Evolutionary conservation across 768 basidiomycete genomes (phyloP), one percentile per base, ranked within the genome.

Genomic region (Boletus barrowsii): DNA sequence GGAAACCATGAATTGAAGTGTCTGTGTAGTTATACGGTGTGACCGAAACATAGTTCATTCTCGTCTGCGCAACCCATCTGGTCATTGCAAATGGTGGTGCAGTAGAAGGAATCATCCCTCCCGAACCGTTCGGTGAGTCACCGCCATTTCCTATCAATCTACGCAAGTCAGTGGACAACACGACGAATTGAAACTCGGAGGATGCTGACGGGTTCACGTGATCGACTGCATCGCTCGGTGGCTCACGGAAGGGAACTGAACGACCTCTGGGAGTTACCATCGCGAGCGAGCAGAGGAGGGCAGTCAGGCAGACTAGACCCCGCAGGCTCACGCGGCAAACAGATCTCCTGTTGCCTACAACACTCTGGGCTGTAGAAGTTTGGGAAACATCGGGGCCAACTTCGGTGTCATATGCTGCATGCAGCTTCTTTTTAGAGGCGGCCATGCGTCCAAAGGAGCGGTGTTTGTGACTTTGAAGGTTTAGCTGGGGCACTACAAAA

Each of bases 61-160:
- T 80, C 10, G 87, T 91, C 68, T 89, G 87, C 0, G 89, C 87
- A 11, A 88, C 86, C 90, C 90, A 91, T 32, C 90, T 80, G 0
- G 88, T 90, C 88, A 90, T 90, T 6, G 80, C 90, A 61, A 92
- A 93, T 0, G 90, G 90, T 4, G 89, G 88, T 5, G 82, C 83
- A n/a, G 76, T 75, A 9, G 83, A 85, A 0, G 88, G 87, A 44
- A 90, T 88, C 86, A 87, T 89, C 0, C 88, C 88, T 26, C 88
- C 87, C 0, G 84, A 84, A 2, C 79, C 81, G 59, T 88, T 83
- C 1, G 88, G 87, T 0, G 80, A 80, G 56, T 83, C 80, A 0
- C 88, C 88, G 0, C 84, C 86, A 57, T 87, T 88, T 10, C 88
- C 88, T 44, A 89, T 89, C 39, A 88, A 64, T 17, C 78, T 79